These are phyloP conservation scores for Cytospora leucostoma DNA, from an alignment of 2,329 filamentous ascomycete species.

Conservation along the genomic window DNA sequence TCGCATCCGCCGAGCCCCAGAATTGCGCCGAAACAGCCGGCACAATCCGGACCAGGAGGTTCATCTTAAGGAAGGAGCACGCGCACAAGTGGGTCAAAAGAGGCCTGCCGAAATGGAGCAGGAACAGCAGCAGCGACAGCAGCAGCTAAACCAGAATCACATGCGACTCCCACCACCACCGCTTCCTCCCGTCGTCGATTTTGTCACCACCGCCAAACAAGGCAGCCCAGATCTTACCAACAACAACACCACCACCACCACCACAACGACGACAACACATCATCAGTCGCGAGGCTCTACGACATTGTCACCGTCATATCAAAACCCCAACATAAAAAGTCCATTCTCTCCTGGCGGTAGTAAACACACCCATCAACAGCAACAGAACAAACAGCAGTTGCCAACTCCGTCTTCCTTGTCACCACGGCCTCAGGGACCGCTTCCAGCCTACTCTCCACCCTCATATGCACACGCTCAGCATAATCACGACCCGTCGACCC, in stretches of 20 bases:
- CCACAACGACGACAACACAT: constrained; percentile 29
- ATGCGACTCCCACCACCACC: constrained; percentile 41
- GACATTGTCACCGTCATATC: constrained; percentile 28
- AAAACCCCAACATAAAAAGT: constrained; percentile 14
- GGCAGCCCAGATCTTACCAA: constrained; percentile 11
- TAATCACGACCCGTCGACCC: constrained; percentile 37
- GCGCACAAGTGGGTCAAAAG: constrained; percentile 6
- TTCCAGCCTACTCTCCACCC: constrained; percentile 41
- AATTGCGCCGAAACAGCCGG: constrained; percentile 3
- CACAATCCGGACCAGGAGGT: background rate
- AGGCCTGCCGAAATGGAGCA: constrained; percentile 17
- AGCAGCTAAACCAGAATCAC: constrained; percentile 46
- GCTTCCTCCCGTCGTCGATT: constrained; percentile 27
- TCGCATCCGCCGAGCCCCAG: constrained; percentile 20
- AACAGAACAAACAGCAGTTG: constrained; percentile 10
- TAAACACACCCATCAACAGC: constrained; percentile 13
- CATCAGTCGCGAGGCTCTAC: constrained; percentile 20
- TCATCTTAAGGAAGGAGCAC: constrained; percentile 6
- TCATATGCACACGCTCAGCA: constrained; percentile 35
- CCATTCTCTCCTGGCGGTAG: constrained; percentile 13
- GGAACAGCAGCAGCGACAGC: constrained; percentile 10
- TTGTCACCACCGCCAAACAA: constrained; percentile 11
- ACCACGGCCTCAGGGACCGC: constrained; percentile 28
- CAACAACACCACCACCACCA: constrained; percentile 12
- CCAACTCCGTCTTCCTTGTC: constrained; percentile 29